A percentile compares a stretch with the other conserved stretches of the same genome.
These are phyloP conservation scores for Isoetes taiwanensis DNA, from an alignment of 75 land plant genomes.

Conservation along the genomic window DNA sequence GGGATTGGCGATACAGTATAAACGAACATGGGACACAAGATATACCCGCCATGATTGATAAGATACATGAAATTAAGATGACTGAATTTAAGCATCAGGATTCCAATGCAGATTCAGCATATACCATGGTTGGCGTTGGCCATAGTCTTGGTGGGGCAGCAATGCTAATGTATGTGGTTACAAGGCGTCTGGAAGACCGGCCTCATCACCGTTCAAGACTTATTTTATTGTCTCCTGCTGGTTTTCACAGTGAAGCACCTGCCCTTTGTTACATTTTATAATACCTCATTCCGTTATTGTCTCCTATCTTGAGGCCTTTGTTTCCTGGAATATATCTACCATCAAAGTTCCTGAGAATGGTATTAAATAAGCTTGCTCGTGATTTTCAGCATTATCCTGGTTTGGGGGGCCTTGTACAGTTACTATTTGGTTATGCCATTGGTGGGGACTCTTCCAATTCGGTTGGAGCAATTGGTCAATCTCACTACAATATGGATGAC, in stretches of 20 bases:
- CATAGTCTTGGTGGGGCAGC: slow-evolving; percentile 97
- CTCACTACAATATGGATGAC: slow-evolving; percentile 98
- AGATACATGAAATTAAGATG: slow-evolving; percentile 64
- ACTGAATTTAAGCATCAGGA: slow-evolving; percentile 33
- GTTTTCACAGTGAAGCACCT: slow-evolving; percentile 76
- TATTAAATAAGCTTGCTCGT: slow-evolving; percentile 83
- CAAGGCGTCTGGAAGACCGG: slow-evolving; percentile 42
- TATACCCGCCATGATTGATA: slow-evolving; percentile 79
- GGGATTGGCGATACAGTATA: slow-evolving; percentile 86
- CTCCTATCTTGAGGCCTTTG: slow-evolving; percentile 55
- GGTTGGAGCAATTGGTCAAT: slow-evolving; percentile 69
- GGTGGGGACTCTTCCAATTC: slow-evolving; percentile 98
- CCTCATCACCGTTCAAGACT: slow-evolving; percentile 75
- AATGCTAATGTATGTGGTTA: slow-evolving; percentile 74
- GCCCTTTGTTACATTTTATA: slow-evolving; percentile 27
- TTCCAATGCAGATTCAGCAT: too few species aligned
- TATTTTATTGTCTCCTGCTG: slow-evolving; percentile 87
- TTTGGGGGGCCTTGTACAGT: slow-evolving; percentile 86
- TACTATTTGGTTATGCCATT: slow-evolving; percentile 64
- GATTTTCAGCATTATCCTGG: slow-evolving; percentile 96
- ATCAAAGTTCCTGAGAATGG: slow-evolving; percentile 75
- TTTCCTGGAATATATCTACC: slow-evolving; percentile 86
- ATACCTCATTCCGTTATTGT: slow-evolving; percentile 34
- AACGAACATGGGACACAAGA: slow-evolving; percentile 95
- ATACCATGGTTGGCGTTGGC: slow-evolving; percentile 56